Base-by-base conservation (phyloP, 495 filamentous ascomycete genomes). In the Darksidea phi region DNA sequence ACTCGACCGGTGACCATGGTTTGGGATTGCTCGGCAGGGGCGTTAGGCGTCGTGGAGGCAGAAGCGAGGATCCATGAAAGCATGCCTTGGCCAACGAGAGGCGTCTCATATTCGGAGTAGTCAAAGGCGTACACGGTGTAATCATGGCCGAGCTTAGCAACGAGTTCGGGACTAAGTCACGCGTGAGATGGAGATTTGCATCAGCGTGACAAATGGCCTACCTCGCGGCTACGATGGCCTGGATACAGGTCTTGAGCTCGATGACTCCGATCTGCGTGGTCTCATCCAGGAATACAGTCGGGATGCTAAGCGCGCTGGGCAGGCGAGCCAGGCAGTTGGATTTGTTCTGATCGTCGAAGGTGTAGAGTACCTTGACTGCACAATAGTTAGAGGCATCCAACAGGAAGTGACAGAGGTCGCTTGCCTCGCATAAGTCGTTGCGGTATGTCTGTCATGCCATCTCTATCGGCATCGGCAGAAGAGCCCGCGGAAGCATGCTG, bases 121-220 rank as follows among this genome's bases (percentile, higher is more conserved):
- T 98, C 94, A 75, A 89, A 91, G 20, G 94, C 93, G 74, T 98
- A 98, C 56, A 98, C 86, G 12, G 90, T 96, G 70, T 95, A 97
- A 75, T 98, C 95, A 63, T 86, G 88, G 53, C 91, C 90, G 36
- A 88, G 78, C 61, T 87, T 84, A 41, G 88, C 86, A 51, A 96
- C 80, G 23, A 98, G 77, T 75, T 98, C 94, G 38, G 94, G 94
- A 70, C 71, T 68, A 41, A 53, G 11, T 12, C 17, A 23, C 2
- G 15, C 12, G 28, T 21, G 34, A 41, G 46, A 46, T 20, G 24
- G 25, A 13, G 25, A 7, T 50, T 10, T 13, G 41, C 18, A 50
- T 38, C 11, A 26, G 21, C 34, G 48, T 74, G 78, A 51, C 77
- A 70, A 47, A 38, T 48, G 32, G 67, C 77, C 54, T 73, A 84